phyloP scores from a whole-genome alignment of 768 basidiomycete genomes.

The Boletus rubroflammeus region DNA sequence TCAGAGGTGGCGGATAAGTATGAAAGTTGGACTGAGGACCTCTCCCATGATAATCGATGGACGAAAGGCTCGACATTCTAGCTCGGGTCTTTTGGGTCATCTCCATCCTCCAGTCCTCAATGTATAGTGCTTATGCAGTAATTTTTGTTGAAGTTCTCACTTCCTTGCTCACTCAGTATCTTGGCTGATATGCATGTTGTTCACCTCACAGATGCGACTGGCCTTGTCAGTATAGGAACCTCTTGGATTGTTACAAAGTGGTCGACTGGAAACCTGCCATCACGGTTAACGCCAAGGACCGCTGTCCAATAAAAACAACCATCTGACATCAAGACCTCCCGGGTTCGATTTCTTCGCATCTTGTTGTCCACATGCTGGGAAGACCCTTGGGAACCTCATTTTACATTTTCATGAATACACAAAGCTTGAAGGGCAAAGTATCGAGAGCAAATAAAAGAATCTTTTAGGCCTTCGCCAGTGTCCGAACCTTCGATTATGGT shows the following conservation, averaged over 20 bases:
- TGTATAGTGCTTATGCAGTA: not conserved
- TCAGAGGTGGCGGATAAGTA: slow-evolving; percentile 8
- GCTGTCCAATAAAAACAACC: not conserved
- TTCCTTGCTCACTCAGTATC: not conserved
- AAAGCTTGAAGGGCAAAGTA: not conserved
- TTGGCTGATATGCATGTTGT: not conserved
- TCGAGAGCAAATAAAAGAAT: not conserved
- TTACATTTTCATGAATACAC: not conserved
- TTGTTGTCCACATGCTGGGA: too few relatives aligned
- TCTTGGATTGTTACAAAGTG: too few relatives aligned
- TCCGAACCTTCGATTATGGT: not conserved
- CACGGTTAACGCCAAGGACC: not conserved
- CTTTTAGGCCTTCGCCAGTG: not conserved
- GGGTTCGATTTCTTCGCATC: not conserved
- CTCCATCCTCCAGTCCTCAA: not conserved
- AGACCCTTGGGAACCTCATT: not conserved
- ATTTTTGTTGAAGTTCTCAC: not conserved
- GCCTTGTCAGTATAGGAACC: not conserved
- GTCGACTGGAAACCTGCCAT: not conserved
- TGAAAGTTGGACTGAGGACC: slow-evolving; percentile 16
- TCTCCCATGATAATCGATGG: slow-evolving; percentile 7
- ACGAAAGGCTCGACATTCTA: not conserved
- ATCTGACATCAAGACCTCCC: not conserved
- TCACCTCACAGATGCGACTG: not conserved
- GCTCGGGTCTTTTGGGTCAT: not conserved